Conservation (phyloP, 331 rosid species). For the Quercus lobata region DNA sequence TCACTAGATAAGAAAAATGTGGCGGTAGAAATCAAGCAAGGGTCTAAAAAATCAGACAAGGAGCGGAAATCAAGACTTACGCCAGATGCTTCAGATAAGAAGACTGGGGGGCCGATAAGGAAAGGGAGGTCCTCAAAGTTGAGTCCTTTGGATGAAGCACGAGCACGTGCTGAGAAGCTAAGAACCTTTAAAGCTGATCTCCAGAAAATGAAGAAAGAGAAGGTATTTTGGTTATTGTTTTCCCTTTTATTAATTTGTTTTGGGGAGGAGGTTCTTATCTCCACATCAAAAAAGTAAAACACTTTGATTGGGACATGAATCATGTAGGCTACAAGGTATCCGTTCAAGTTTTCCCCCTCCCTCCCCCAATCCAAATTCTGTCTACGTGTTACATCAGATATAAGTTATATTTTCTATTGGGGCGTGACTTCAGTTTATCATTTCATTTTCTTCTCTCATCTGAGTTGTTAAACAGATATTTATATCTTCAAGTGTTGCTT, state of each 20-base stretch:
- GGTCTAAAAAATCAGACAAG: slow-evolving; percentile 52
- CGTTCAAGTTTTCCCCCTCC: neutral
- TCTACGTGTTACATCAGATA: neutral
- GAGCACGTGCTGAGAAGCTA: slow-evolving; percentile 88
- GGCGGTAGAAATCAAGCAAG: slow-evolving; percentile 48
- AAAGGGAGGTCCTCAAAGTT: slow-evolving; percentile 75
- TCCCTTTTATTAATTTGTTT: neutral
- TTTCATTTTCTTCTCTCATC: neutral
- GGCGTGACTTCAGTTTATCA: neutral
- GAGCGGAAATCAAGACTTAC: slow-evolving; percentile 59
- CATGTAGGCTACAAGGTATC: neutral
- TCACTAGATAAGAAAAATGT: slow-evolving; percentile 39
- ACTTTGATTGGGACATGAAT: neutral
- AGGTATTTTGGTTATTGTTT: slow-evolving; percentile 42
- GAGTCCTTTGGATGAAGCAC: slow-evolving; percentile 96
- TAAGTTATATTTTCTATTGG: neutral
- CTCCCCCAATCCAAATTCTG: too few relatives aligned
- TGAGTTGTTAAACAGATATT: slow-evolving; percentile 1
- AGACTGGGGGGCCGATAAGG: slow-evolving; percentile 79
- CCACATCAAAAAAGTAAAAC: neutral
- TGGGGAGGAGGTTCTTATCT: neutral
- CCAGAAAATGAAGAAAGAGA: slow-evolving; percentile 94
- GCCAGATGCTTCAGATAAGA: slow-evolving; percentile 50
- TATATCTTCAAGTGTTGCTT: slow-evolving; percentile 8
- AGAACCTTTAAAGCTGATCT: slow-evolving; percentile 91